phyloP scores from a whole-genome alignment of 257 asterid genomes.

The Verbena officinalis region DNA sequence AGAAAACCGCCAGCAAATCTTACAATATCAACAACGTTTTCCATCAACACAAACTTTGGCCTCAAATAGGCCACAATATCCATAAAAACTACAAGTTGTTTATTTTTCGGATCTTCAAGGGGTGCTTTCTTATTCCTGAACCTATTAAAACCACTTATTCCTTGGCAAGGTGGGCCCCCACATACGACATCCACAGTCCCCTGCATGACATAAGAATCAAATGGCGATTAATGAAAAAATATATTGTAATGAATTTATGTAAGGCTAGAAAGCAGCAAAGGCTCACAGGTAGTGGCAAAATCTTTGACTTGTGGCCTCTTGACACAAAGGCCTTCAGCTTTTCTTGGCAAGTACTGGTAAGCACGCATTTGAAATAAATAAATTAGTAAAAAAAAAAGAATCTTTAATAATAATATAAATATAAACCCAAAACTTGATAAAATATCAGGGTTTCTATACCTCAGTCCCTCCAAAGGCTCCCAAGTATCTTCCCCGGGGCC shows the following conservation, averaged over 20 bases:
- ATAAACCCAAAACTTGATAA: neutral
- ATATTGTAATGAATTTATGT: neutral
- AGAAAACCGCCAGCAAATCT: constrained; percentile 65
- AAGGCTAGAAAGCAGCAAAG: neutral
- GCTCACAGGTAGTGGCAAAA: constrained; percentile 87
- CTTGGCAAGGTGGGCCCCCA: constrained; percentile 98
- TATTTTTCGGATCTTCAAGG: constrained; percentile 60
- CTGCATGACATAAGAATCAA: constrained; percentile 33
- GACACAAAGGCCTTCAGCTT: constrained; percentile 66
- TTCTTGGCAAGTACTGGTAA: constrained; percentile 55
- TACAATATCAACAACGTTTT: constrained; percentile 78
- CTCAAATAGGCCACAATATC: constrained; percentile 57
- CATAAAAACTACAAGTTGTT: constrained; percentile 68
- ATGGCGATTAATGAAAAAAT: neutral
- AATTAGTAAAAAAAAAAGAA: neutral
- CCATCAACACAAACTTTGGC: constrained; percentile 81
- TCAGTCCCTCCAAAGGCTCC: constrained; percentile 79
- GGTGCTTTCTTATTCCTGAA: constrained; percentile 58
- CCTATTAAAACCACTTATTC: constrained; percentile 85
- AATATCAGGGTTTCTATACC: constrained; percentile 36
- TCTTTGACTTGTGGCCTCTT: constrained; percentile 43
- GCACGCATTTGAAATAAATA: neutral
- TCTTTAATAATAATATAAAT: neutral
- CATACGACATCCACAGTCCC: constrained; percentile 81
- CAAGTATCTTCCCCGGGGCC: constrained; percentile 71